Conservation (phyloP, 768 basidiomycete species). For the Strobilomyces confusus region DNA sequence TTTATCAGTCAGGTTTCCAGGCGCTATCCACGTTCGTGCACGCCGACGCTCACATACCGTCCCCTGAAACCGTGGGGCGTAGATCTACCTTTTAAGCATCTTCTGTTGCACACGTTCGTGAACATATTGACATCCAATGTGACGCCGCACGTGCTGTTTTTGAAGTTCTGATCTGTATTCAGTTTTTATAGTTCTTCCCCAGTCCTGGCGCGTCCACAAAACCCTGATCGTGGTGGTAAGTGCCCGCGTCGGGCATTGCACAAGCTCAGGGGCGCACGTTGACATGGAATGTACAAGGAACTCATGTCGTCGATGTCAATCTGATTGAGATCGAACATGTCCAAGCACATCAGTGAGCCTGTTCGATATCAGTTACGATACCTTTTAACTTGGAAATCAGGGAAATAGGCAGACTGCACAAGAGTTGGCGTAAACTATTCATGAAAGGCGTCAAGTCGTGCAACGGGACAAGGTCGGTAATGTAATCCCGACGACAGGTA, state of each 20-base stretch:
- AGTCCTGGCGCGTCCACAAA: not conserved
- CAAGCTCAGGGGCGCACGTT: not conserved
- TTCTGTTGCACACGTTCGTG: too few relatives aligned
- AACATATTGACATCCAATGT: not conserved
- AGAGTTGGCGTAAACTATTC: not conserved
- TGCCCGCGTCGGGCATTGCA: too few relatives aligned
- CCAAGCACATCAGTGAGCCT: not conserved
- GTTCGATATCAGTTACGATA: too few relatives aligned
- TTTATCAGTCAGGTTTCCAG: too few relatives aligned
- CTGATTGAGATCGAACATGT: not conserved
- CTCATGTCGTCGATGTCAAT: not conserved
- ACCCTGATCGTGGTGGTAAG: not conserved
- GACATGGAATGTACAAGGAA: not conserved
- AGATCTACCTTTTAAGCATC: too few relatives aligned
- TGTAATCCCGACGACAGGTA: slow-evolving; percentile 2
- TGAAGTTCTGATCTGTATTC: not conserved
- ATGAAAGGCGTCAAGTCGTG: not conserved
- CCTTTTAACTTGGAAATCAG: not conserved
- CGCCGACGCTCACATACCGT: too few relatives aligned
- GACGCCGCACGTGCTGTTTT: not conserved
- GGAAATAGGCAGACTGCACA: not conserved
- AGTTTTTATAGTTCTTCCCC: not conserved
- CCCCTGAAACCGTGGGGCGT: too few relatives aligned
- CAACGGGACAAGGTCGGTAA: not conserved
- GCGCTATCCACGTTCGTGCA: too few relatives aligned